These are phyloP conservation scores for Globisporangium yorkense DNA, from an alignment of 352 stramenopile species.

Conservation along the genomic window DNA sequence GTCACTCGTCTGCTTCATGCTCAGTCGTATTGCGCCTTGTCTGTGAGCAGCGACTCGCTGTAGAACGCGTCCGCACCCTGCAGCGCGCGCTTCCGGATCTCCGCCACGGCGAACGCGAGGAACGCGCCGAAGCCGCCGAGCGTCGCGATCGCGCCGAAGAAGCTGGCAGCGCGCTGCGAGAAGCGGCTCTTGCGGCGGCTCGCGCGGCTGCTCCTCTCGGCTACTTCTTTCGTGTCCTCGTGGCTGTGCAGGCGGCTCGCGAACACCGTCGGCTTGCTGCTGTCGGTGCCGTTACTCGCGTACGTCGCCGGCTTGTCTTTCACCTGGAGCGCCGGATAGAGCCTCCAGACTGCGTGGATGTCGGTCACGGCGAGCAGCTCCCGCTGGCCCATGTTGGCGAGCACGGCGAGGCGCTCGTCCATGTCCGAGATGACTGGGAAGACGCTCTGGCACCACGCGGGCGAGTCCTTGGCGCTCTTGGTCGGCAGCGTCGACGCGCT, in stretches of 20 bases:
- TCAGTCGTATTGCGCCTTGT: conserved; percentile 39
- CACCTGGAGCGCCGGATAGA: conserved; percentile 62
- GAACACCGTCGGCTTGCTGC: conserved; percentile 22
- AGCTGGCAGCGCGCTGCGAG: conserved; percentile 44
- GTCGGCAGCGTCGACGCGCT: conserved; percentile 11
- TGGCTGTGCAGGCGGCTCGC: conserved; percentile 60
- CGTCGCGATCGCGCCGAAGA: conserved; percentile 57
- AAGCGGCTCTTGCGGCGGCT: conserved; percentile 17
- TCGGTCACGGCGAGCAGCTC: conserved; percentile 62
- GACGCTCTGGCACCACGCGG: conserved; percentile 60
- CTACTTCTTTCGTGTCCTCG: conserved; percentile 24
- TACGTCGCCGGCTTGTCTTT: conserved; percentile 29
- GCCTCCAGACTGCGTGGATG: conserved; percentile 64
- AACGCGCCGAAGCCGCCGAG: conserved; percentile 48
- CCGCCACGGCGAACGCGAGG: conserved; percentile 30
- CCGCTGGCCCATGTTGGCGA: conserved; percentile 69
- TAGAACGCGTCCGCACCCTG: conserved; percentile 39
- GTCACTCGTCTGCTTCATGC: not conserved
- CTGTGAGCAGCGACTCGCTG: conserved; percentile 58
- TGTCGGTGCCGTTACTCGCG: conserved; percentile 10
- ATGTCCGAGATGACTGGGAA: conserved; percentile 52
- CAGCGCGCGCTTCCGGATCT: conserved; percentile 29
- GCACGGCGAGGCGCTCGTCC: conserved; percentile 41
- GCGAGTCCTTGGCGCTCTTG: not conserved
- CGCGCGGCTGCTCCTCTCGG: not conserved